A percentile compares a stretch with the other conserved stretches of the same genome.
These are phyloP conservation scores for Phytophthora sp. DNA, from an alignment of 352 stramenopile genomes.

Conservation along the genomic window DNA sequence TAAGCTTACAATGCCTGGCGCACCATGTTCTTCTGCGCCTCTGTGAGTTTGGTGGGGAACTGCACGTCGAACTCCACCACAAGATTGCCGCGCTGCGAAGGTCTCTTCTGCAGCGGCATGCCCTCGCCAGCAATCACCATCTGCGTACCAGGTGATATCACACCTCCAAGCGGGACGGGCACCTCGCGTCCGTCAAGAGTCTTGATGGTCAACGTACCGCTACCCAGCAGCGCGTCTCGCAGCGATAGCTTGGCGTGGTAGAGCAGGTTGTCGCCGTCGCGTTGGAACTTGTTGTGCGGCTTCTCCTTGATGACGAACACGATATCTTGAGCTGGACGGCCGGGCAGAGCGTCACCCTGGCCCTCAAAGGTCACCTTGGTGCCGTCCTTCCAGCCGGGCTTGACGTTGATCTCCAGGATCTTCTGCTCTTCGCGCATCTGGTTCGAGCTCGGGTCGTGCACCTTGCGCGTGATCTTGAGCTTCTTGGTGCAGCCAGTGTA, in stretches of 20 bases:
- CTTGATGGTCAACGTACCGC: slow-evolving; percentile 91
- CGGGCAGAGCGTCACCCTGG: slow-evolving; percentile 88
- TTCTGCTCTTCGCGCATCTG: slow-evolving; percentile 95
- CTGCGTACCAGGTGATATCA: slow-evolving; percentile 93
- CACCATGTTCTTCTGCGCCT: slow-evolving; percentile 73
- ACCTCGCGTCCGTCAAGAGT: slow-evolving; percentile 95
- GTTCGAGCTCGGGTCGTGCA: slow-evolving; percentile 73
- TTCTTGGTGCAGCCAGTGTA: slow-evolving; percentile 88
- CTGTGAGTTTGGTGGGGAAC: slow-evolving; percentile 93
- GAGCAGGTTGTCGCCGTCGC: slow-evolving; percentile 95
- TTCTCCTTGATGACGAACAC: slow-evolving; percentile 95
- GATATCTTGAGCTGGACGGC: slow-evolving; percentile 94
- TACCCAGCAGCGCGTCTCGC: slow-evolving; percentile 94
- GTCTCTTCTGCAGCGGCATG: slow-evolving; percentile 93
- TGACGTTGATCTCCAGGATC: slow-evolving; percentile 95
- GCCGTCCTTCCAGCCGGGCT: slow-evolving; percentile 96
- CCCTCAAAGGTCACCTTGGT: slow-evolving; percentile 97
- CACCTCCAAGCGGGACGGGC: slow-evolving; percentile 86
- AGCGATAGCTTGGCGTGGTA: slow-evolving; percentile 95
- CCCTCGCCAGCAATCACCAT: slow-evolving; percentile 94
- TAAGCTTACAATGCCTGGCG: slow-evolving; percentile 71
- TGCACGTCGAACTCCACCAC: slow-evolving; percentile 98
- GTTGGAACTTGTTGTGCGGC: slow-evolving; percentile 91
- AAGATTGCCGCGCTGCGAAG: slow-evolving; percentile 90
- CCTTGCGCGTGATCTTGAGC: slow-evolving; percentile 96